Percentiles rank a stretch among this genome's conserved stretches.
Evolutionary conservation across 306 rosid species (phyloP).

Genomic region (Benincasa hispida): DNA sequence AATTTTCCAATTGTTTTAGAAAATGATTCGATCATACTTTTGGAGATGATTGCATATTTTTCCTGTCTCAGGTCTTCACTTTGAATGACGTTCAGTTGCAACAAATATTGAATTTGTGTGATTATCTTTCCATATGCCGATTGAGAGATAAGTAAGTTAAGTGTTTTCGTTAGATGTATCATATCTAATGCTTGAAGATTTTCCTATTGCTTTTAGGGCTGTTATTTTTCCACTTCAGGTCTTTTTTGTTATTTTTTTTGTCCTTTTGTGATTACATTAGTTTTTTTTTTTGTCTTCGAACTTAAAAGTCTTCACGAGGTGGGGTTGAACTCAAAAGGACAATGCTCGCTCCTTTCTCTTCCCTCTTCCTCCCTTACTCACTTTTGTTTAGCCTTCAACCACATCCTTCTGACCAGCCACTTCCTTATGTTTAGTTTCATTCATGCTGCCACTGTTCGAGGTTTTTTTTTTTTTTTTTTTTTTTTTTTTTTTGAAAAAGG

Average conservation of each 20-base stretch:
- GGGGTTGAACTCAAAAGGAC: no score
- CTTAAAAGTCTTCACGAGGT: no score
- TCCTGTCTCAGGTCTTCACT: slow-evolving; percentile 38
- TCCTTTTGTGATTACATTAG: neutral
- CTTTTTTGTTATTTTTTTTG: neutral
- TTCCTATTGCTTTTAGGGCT: neutral
- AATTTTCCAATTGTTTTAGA: slow-evolving; percentile 5
- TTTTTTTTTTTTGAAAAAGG: no score
- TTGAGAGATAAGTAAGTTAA: slow-evolving; percentile 70
- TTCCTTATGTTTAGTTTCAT: no score
- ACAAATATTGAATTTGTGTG: slow-evolving; percentile 52
- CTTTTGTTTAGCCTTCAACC: no score
- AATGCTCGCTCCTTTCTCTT: no score
- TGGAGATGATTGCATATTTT: neutral
- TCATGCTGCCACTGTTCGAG: no score
- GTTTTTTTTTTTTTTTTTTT: no score
- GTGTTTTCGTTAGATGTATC: neutral
- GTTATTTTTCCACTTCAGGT: neutral
- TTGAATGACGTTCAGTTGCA: slow-evolving; percentile 77
- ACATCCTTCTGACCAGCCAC: no score
- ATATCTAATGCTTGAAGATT: neutral
- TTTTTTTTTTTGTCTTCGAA: no score
- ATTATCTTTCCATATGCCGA: slow-evolving; percentile 53
- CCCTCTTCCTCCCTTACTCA: no score
- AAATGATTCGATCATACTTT: neutral